phyloP scores from a whole-genome alignment of 257 asterid genomes.

The Plantago elongata region DNA sequence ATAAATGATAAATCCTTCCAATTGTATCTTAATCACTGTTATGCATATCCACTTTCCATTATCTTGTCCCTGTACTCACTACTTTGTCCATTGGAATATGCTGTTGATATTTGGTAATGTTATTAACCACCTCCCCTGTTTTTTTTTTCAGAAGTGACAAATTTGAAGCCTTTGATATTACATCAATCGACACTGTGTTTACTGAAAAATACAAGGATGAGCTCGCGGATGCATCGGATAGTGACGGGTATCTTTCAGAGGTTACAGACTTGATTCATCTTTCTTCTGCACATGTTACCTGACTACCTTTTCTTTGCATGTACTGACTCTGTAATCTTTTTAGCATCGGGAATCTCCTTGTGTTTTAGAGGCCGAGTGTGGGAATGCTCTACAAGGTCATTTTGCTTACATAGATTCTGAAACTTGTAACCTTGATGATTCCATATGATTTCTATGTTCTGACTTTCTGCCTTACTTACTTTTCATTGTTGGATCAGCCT shows the following conservation, averaged over 20 bases:
- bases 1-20: too few relatives aligned
- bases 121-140: background rate
- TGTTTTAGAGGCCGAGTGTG: slow-evolving; percentile 34
- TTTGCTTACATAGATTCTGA: slow-evolving; percentile 6
- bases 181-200: slow-evolving; percentile 59
- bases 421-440: background rate
- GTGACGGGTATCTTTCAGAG: slow-evolving; percentile 98
- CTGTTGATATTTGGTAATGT: slow-evolving; percentile 1
- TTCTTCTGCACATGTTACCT: slow-evolving; percentile 9
- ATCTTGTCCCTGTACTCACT: slow-evolving; percentile 1
- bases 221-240: slow-evolving; percentile 61
- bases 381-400: slow-evolving; percentile 48
- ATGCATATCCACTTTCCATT: too few relatives aligned
- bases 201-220: slow-evolving; percentile 42
- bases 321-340: slow-evolving; percentile 29
- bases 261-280: slow-evolving; percentile 34
- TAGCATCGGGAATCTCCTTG: slow-evolving; percentile 54
- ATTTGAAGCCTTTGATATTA: slow-evolving; percentile 34
- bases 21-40: too few relatives aligned
- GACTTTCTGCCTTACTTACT: background rate
- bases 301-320: slow-evolving; percentile 18
- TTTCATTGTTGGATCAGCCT: slow-evolving; percentile 13
- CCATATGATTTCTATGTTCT: slow-evolving; percentile 8
- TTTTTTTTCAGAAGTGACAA: slow-evolving; percentile 38
- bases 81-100: slow-evolving; percentile 1